phyloP scores from a whole-genome alignment of 1,139 yeast species.

The Candida smagusa region DNA sequence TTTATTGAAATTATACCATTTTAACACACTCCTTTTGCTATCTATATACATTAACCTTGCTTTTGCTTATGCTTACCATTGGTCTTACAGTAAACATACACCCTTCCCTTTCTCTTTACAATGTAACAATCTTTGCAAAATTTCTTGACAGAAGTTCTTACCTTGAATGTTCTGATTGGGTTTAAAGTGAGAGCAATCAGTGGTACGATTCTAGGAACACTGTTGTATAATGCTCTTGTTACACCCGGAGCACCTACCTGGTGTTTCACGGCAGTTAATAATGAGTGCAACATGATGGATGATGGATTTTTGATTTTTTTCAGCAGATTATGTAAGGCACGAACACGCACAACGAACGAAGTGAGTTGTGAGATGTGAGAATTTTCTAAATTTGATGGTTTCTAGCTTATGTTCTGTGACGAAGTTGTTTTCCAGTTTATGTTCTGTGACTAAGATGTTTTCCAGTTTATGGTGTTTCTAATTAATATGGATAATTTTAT shows the following conservation, averaged over 20 bases:
- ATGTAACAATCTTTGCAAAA: constrained; percentile 89
- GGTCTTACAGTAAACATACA: constrained; percentile 87
- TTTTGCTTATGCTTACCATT: constrained; percentile 96
- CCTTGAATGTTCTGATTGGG: constrained; percentile 28
- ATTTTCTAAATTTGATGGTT: too few relatives aligned
- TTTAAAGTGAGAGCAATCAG: constrained; percentile 7
- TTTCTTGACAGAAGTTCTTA: constrained; percentile 79
- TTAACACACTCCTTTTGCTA: too few relatives aligned
- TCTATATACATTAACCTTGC: constrained; percentile 58
- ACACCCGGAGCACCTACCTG: constrained; percentile 13
- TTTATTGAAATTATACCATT: too few relatives aligned
- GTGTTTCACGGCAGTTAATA: constrained; percentile 16
- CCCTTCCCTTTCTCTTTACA: constrained; percentile 92
- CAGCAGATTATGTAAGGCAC: not conserved
- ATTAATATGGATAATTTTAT: too few relatives aligned
- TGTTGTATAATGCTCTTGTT: constrained; percentile 14
- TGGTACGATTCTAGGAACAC: constrained; percentile 15
- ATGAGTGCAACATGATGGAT: constrained; percentile 15
- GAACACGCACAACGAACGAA: not conserved
- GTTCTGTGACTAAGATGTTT: too few relatives aligned
- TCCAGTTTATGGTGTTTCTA: too few relatives aligned
- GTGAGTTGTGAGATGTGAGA: too few relatives aligned
- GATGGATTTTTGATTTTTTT: not conserved
- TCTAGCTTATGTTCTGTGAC: not conserved
- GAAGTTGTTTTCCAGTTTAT: not conserved